Evolutionary conservation across 169 alveolate genomes (phyloP).

Genomic region (Plasmodium malariae): DNA sequence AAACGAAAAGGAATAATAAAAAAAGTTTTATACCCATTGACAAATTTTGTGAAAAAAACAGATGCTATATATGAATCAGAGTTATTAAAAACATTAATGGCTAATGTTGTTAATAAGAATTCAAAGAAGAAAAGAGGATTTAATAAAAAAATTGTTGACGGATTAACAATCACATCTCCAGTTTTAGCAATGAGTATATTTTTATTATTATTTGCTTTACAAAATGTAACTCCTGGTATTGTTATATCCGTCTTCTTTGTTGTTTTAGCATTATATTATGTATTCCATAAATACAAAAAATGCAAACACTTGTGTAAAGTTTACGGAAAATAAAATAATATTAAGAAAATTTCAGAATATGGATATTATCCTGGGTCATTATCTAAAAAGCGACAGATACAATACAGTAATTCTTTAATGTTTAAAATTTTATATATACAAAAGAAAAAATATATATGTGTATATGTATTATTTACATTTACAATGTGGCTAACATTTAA

Average conservation of each 20-base stretch:
- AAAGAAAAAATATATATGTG: not conserved
- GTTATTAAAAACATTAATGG: not conserved
- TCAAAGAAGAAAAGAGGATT: not conserved
- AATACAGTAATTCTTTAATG: no score
- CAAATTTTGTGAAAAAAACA: slow-evolving; percentile 8
- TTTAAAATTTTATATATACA: slow-evolving; percentile 3
- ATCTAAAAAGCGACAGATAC: not conserved
- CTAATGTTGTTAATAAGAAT: not conserved
- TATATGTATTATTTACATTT: no score
- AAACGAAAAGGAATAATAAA: slow-evolving; percentile 3
- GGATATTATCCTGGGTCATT: not conserved
- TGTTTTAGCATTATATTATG: not conserved
- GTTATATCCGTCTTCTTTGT: not conserved
- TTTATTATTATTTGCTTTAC: slow-evolving; percentile 1
- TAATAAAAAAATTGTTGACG: not conserved
- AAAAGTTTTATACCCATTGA: not conserved
- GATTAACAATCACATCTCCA: slow-evolving; percentile 7
- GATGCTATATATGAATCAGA: slow-evolving; percentile 36
- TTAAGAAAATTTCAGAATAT: slow-evolving; percentile 1
- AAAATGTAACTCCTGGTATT: not conserved
- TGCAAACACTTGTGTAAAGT: slow-evolving; percentile 17
- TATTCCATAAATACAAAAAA: not conserved
- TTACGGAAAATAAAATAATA: slow-evolving; percentile 10
- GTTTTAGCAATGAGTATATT: not conserved
- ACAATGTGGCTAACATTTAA: no score